Conservation (phyloP, 805 yeast genomes). For the Cyberlindnera mississippiensis region DNA sequence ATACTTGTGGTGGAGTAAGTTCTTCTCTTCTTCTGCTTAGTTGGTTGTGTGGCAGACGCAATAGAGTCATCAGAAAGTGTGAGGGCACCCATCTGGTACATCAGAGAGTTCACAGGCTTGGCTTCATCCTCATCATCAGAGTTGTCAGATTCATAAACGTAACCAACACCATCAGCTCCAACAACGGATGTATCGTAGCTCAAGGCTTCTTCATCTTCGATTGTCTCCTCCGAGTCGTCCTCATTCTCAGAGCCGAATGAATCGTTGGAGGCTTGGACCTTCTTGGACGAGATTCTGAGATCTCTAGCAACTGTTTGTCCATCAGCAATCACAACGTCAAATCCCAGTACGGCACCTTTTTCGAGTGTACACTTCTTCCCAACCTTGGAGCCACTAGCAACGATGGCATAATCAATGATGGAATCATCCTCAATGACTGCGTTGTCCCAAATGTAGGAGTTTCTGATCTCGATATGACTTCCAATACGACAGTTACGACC, state of each 20-base stretch:
- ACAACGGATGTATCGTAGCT: conserved; percentile 17
- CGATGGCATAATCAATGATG: conserved; percentile 55
- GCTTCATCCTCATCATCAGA: conserved; percentile 29
- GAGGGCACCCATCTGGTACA: conserved; percentile 45
- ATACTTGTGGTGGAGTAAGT: conserved; percentile 37
- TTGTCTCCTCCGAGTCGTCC: conserved; percentile 28
- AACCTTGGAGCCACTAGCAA: conserved; percentile 62
- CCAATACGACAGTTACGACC: conserved; percentile 89
- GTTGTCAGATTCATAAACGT: conserved; percentile 33
- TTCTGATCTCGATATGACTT: conserved; percentile 60
- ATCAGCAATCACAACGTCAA: conserved; percentile 61
- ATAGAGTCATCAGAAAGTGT: conserved; percentile 58
- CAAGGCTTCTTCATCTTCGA: conserved; percentile 20
- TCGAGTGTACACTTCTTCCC: conserved; percentile 48
- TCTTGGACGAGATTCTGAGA: conserved; percentile 49
- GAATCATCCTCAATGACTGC: conserved; percentile 66
- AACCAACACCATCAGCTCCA: conserved; percentile 31
- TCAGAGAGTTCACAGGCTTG: conserved; percentile 31
- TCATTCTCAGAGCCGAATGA: conserved; percentile 10
- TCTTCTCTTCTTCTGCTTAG: conserved; percentile 41
- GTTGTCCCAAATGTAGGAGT: conserved; percentile 87
- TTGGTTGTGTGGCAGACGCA: conserved; percentile 42
- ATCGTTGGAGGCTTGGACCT: conserved; percentile 29
- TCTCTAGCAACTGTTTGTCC: conserved; percentile 45
- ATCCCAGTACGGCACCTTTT: conserved; percentile 80